Percentiles rank a stretch among this genome's conserved stretches.
These are phyloP conservation scores for Ogataea angusta DNA, from an alignment of 805 yeast species.

Conservation along the genomic window DNA sequence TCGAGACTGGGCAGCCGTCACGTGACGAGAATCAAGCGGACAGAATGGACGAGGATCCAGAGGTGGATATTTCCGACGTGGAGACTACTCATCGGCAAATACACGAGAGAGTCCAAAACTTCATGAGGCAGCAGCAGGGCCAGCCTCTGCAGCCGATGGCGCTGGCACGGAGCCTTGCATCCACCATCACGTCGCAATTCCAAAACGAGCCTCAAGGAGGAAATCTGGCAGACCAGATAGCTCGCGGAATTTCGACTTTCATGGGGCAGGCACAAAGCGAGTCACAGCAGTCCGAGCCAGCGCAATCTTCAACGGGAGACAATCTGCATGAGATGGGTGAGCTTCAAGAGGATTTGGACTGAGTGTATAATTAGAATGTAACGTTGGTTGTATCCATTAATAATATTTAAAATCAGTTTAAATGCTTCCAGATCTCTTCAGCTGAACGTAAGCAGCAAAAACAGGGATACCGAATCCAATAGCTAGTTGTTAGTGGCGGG, in stretches of 20 bases:
- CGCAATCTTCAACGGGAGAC: not conserved
- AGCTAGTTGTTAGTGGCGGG: constrained; percentile 24
- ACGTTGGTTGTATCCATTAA: constrained; percentile 4
- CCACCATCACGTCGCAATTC: constrained; percentile 14
- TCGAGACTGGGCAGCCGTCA: constrained; percentile 7
- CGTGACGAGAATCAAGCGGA: constrained; percentile 5
- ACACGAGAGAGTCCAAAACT: constrained; percentile 15
- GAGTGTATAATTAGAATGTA: constrained; percentile 1
- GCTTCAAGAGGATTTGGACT: constrained; percentile 10
- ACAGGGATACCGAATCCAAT: constrained; percentile 75
- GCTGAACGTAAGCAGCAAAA: constrained; percentile 72
- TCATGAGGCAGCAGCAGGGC: constrained; percentile 13
- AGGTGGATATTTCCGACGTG: constrained; percentile 12
- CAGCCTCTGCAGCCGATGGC: constrained; percentile 10
- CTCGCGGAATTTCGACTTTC: constrained; percentile 18
- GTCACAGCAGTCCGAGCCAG: constrained; percentile 1
- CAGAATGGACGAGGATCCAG: constrained; percentile 20
- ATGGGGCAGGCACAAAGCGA: constrained; percentile 7
- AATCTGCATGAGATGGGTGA: constrained; percentile 8
- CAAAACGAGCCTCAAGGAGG: constrained; percentile 3
- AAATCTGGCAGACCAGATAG: constrained; percentile 18
- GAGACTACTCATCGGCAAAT: constrained; percentile 14
- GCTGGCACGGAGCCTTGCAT: constrained; percentile 16
- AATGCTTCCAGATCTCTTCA: constrained; percentile 77
- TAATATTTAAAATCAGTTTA: constrained; percentile 20